A percentile compares a stretch with the other conserved stretches of the same genome.
Evolutionary conservation across 129 eudicot species (phyloP).

Genomic region (Ambrosia trifida): DNA sequence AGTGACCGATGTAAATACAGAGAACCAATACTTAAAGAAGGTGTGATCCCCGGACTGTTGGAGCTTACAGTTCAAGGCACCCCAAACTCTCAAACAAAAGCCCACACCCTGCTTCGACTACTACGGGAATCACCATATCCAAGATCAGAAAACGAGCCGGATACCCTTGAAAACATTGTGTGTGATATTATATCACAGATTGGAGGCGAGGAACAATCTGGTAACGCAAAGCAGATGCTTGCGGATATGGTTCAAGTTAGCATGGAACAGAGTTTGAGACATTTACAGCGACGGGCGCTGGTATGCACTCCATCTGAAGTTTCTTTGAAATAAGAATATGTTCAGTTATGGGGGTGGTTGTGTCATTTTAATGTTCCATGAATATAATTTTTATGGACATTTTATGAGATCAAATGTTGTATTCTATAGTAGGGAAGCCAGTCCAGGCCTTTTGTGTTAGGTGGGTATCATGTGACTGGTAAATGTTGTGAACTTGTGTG

Average conservation of each 20-base stretch:
- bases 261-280: conserved; percentile 92
- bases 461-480: conserved; percentile 84
- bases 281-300: conserved; percentile 84
- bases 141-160: conserved; percentile 63
- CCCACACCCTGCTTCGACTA: conserved; percentile 60
- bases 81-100: conserved; percentile 66
- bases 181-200: conserved; percentile 75
- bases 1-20: conserved; percentile 67
- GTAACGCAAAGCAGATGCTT: conserved; percentile 91
- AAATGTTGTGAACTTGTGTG: conserved; percentile 29
- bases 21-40: conserved; percentile 92
- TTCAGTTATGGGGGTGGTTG: background rate
- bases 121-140: conserved; percentile 81
- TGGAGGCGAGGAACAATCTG: conserved; percentile 82
- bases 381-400: conserved; percentile 30
- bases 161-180: conserved; percentile 83
- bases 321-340: conserved; percentile 41
- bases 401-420: conserved; percentile 35
- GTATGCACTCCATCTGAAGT: conserved; percentile 79
- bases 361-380: conserved; percentile 14
- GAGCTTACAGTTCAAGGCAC: conserved; percentile 97
- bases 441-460: conserved; percentile 75
- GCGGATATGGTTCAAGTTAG: conserved; percentile 98
- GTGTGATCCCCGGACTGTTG: conserved; percentile 90
- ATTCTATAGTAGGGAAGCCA: conserved; percentile 41